Evolutionary conservation across 352 stramenopile species (phyloP).

Genomic region (Pythium rishiriense): DNA sequence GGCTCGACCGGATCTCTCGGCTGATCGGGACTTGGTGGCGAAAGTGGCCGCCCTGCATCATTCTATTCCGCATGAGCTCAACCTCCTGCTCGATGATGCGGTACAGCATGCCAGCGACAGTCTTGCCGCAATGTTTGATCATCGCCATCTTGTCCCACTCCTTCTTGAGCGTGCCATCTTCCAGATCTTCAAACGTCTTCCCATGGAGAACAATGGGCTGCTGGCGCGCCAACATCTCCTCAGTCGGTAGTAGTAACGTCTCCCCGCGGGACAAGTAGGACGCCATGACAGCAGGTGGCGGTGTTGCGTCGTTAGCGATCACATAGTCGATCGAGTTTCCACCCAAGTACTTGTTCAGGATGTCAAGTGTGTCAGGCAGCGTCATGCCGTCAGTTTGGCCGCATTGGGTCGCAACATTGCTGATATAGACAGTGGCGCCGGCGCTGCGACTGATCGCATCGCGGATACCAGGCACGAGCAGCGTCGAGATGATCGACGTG

Average conservation of each 20-base stretch:
- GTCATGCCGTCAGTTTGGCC: slow-evolving; percentile 83
- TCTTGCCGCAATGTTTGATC: slow-evolving; percentile 83
- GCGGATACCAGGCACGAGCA: slow-evolving; percentile 80
- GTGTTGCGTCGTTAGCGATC: slow-evolving; percentile 78
- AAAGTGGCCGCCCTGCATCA: slow-evolving; percentile 31
- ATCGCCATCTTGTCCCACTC: slow-evolving; percentile 86
- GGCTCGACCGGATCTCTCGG: neutral
- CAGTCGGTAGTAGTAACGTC: slow-evolving; percentile 64
- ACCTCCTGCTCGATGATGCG: slow-evolving; percentile 87
- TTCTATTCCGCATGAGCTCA: slow-evolving; percentile 43
- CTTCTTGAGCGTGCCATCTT: slow-evolving; percentile 34
- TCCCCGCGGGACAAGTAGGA: slow-evolving; percentile 77
- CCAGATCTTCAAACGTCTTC: slow-evolving; percentile 75
- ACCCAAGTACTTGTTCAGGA: slow-evolving; percentile 69
- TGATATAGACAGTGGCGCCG: slow-evolving; percentile 82
- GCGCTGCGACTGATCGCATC: slow-evolving; percentile 70
- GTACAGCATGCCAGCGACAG: slow-evolving; percentile 81
- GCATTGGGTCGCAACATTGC: slow-evolving; percentile 84
- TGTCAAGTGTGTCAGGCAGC: slow-evolving; percentile 62
- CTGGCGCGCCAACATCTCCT: slow-evolving; percentile 48
- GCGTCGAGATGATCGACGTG: slow-evolving; percentile 81
- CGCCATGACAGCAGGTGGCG: slow-evolving; percentile 49
- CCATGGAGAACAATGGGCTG: slow-evolving; percentile 77
- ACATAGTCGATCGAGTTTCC: slow-evolving; percentile 82
- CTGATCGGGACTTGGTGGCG: slow-evolving; percentile 26